Base-by-base conservation (phyloP, 768 basidiomycete genomes). In the Tylopilus sp. region DNA sequence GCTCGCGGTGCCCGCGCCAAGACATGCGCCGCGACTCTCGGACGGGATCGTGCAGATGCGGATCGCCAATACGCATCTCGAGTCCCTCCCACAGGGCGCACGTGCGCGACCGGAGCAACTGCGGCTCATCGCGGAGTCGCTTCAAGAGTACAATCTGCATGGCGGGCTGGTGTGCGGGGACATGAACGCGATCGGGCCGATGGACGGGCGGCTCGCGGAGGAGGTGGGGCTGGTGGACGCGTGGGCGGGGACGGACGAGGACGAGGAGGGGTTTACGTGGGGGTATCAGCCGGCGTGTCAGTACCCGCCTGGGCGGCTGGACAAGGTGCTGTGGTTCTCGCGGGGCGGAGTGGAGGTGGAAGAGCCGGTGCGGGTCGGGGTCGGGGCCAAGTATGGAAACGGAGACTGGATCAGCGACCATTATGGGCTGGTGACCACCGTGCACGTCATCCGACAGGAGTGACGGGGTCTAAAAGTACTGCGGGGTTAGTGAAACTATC, bases 61-160 rank as follows among this genome's bases (percentile, higher is more conserved):
- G 26, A 70, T 89, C 36, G 79, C 81, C 25, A 90, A 89, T 64
- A 87, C 87, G 24, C 88, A 91, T 62, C 72, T 91, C 45, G 89
- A 91, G 69, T 86, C 86, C 12, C 62, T 85, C 46, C 72, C 74
- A 0, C 16, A 46, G 1, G 85, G 84, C 10, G 70, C 75, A 55
- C 64, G 76, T 26, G 77, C 71, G 19, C 53, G 74, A 21, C 70
- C 78, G 14, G 66, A 65, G 47, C 87, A 90, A 70, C 55, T 89
- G 59, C 66, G 69, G 33, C 68, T 82, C 40, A 75, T 85, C 47
- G 73, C 78, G 14, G 70, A 76, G 22, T 65, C 81, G 63, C 62
- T 89, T 60, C 75, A 72, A 61, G 75, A 76, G 53, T 67, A 71
- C 11, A 63, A 58, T 1, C 64, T 85, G 16, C 67, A 75, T 24